Percentiles rank a stretch among this genome's conserved stretches.
These are phyloP conservation scores for Rhizopus stolonifer DNA, from an alignment of 371 early-diverging fungal genomes.

Conservation along the genomic window DNA sequence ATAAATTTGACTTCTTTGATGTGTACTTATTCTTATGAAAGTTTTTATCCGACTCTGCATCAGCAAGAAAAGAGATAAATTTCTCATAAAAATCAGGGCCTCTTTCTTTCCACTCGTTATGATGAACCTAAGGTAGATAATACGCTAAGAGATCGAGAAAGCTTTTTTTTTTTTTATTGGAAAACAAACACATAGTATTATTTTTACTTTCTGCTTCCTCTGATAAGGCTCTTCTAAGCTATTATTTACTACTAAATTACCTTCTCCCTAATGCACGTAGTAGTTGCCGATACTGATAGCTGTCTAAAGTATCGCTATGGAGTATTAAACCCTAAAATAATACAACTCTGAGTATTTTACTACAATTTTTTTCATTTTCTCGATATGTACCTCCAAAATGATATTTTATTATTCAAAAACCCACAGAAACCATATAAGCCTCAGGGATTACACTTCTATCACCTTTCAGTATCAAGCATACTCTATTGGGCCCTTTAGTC, in stretches of 20 bases:
- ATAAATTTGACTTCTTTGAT: neutral
- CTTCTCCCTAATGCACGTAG: slow-evolving; percentile 5
- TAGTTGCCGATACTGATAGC: slow-evolving; percentile 3
- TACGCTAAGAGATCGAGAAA: slow-evolving; percentile 1
- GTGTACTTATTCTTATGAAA: slow-evolving; percentile 6
- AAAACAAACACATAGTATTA: slow-evolving; percentile 7
- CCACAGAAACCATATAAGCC: too few relatives aligned
- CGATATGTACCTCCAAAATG: too few relatives aligned
- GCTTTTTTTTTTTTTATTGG: neutral
- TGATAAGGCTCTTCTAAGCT: neutral
- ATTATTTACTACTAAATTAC: neutral
- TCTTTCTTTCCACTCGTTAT: slow-evolving; percentile 6
- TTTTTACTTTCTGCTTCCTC: slow-evolving; percentile 6
- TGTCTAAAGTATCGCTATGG: slow-evolving; percentile 8
- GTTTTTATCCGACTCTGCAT: slow-evolving; percentile 2
- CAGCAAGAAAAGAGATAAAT: slow-evolving; percentile 2
- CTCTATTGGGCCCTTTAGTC: too few relatives aligned
- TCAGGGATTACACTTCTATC: too few relatives aligned
- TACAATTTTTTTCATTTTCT: too few relatives aligned
- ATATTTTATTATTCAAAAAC: too few relatives aligned
- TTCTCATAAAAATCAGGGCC: slow-evolving; percentile 5
- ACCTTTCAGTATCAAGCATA: too few relatives aligned
- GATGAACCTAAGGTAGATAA: slow-evolving; percentile 5
- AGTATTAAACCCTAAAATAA: too few relatives aligned
- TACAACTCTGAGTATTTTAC: too few relatives aligned